Conservation (phyloP, 768 basidiomycete genomes). For the Punctularia strigosozonata region DNA sequence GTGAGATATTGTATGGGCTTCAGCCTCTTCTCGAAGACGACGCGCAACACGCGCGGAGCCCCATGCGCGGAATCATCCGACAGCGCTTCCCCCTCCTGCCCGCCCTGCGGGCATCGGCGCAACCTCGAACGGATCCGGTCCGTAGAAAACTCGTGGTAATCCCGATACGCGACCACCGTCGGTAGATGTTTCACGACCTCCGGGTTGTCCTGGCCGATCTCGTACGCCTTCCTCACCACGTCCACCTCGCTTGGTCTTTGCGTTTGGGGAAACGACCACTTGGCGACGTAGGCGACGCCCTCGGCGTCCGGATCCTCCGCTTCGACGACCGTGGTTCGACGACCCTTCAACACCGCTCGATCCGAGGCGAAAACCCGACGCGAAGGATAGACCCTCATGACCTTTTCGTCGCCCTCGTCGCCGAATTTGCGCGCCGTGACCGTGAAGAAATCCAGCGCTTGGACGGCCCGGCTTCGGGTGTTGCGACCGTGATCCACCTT, state of each 20-base stretch:
- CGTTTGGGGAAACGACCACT: neutral
- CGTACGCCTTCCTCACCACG: neutral
- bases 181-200: constrained; percentile 8
- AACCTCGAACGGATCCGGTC: no score
- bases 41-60: constrained; percentile 2
- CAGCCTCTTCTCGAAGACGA: constrained; percentile 1
- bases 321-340: no score
- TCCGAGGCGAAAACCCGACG: no score
- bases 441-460: neutral
- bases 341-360: no score
- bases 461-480: neutral
- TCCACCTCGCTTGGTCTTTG: neutral
- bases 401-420: neutral
- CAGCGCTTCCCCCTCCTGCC: neutral
- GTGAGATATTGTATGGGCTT: constrained; percentile 1
- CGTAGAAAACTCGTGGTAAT: no score
- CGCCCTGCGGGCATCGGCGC: no score
- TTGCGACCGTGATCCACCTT: neutral
- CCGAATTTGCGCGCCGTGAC: no score
- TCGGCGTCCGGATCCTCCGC: no score
- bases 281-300: neutral
- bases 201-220: neutral
- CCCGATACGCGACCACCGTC: constrained; percentile 1
- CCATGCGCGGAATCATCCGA: neutral
- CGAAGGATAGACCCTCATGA: neutral